Percentiles rank a stretch among this genome's conserved stretches.
Conservation (phyloP, 176 grass and related monocot genomes). For the Echinochloa phyllopogon region DNA sequence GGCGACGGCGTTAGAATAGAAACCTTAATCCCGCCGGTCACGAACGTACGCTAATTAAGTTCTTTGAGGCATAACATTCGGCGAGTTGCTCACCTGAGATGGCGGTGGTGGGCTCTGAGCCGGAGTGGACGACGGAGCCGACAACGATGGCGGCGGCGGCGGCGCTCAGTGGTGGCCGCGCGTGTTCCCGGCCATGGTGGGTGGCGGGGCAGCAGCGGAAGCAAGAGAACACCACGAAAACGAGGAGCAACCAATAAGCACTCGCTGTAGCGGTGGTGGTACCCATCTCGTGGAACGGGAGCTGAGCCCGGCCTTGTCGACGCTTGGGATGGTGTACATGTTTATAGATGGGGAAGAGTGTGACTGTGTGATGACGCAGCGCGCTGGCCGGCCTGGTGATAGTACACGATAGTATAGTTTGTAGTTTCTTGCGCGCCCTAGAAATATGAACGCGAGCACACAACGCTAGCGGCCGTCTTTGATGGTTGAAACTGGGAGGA, state of each 20-base stretch:
- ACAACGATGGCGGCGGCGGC: background rate
- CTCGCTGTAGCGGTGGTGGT: background rate
- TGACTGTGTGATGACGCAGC: no score
- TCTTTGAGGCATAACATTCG: background rate
- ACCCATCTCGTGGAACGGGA: background rate
- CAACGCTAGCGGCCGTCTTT: background rate
- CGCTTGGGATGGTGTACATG: background rate
- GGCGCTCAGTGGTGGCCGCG: background rate
- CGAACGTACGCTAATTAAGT: no score
- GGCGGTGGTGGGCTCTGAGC: background rate
- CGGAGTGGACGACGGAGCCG: slow-evolving; percentile 27
- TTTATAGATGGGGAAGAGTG: slow-evolving; percentile 19
- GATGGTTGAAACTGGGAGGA: background rate
- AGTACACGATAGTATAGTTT: no score
- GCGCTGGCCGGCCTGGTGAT: no score
- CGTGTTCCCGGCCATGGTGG: background rate
- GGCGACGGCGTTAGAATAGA: background rate
- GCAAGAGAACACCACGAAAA: slow-evolving; percentile 14
- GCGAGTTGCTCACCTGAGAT: background rate
- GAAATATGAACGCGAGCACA: background rate
- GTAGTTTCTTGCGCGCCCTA: background rate
- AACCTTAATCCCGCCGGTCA: background rate
- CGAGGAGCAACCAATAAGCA: background rate
- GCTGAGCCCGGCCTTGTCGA: background rate
- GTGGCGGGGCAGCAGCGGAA: slow-evolving; percentile 24